These are phyloP conservation scores for Tuber magnatum DNA, from an alignment of 495 filamentous ascomycete species.

Conservation along the genomic window DNA sequence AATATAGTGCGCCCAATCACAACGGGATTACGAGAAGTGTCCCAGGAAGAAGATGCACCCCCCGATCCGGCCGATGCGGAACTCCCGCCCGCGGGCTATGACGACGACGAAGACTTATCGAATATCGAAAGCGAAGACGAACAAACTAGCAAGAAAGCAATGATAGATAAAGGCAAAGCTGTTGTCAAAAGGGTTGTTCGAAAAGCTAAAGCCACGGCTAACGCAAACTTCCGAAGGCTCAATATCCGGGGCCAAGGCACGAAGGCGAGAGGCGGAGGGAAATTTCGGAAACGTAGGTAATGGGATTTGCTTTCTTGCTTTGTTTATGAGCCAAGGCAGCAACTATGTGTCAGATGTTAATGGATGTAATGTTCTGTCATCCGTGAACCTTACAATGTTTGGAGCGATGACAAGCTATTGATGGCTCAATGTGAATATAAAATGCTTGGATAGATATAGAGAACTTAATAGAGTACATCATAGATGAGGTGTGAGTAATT, in stretches of 20 bases:
- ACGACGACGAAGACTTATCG: conserved; percentile 24
- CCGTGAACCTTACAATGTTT: background rate
- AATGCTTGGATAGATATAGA: background rate
- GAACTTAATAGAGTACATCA: background rate
- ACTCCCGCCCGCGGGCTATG: conserved; percentile 27
- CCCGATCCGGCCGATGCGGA: conserved; percentile 15
- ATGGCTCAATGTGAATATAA: conserved; percentile 1
- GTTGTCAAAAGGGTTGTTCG: conserved; percentile 53
- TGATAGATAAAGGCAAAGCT: conserved; percentile 44
- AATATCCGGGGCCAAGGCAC: conserved; percentile 55
- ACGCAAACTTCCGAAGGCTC: conserved; percentile 74
- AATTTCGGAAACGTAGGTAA: conserved; percentile 47
- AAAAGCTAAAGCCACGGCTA: conserved; percentile 66
- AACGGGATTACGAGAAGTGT: conserved; percentile 41
- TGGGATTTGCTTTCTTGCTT: background rate
- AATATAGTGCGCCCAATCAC: conserved; percentile 44
- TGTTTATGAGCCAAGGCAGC: background rate
- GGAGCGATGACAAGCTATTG: background rate
- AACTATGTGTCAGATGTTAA: background rate
- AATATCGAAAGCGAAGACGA: conserved; percentile 33
- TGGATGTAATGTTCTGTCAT: background rate
- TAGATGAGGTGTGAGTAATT: background rate
- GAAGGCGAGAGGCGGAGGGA: conserved; percentile 45
- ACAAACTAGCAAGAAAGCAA: conserved; percentile 41
- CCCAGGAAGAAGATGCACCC: background rate